Percentiles rank a stretch among this genome's conserved stretches.
Conservation (phyloP, 179 eudicot genomes). For the Beta macrorhiza region DNA sequence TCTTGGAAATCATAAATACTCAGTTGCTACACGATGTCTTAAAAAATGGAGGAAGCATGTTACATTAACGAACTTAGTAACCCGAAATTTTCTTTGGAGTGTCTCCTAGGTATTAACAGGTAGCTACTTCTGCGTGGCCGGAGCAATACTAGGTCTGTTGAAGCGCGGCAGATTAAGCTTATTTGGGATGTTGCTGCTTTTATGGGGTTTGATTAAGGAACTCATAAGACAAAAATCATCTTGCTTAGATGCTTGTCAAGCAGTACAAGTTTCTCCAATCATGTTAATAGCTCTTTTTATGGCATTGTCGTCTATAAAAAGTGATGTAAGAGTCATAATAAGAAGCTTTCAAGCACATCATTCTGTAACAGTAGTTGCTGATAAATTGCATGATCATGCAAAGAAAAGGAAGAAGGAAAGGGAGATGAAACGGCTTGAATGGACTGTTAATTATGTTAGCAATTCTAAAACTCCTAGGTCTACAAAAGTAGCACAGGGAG, state of each 20-base stretch:
- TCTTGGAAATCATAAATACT: no score
- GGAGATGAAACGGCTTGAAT: conserved; percentile 45
- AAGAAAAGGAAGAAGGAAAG: conserved; percentile 30
- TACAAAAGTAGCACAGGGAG: conserved; percentile 35
- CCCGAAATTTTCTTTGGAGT: not conserved
- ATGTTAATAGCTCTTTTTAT: conserved; percentile 37
- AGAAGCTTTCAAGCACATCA: conserved; percentile 34
- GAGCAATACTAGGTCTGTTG: conserved; percentile 48
- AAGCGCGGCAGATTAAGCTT: conserved; percentile 41
- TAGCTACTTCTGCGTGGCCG: conserved; percentile 50
- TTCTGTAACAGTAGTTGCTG: conserved; percentile 11
- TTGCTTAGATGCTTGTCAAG: not conserved
- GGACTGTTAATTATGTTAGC: conserved; percentile 33
- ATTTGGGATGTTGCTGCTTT: conserved; percentile 43
- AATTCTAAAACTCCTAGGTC: conserved; percentile 27
- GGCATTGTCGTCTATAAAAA: conserved; percentile 36
- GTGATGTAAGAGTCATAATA: conserved; percentile 40
- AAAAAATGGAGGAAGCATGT: no score
- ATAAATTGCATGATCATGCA: conserved; percentile 17
- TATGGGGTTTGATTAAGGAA: conserved; percentile 56
- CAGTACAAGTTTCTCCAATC: conserved; percentile 35
- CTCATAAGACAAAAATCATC: conserved; percentile 17
- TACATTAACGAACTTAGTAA: no score
- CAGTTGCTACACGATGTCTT: no score
- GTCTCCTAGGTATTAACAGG: conserved; percentile 44